Conservation (phyloP, 768 basidiomycete species). For the Mycena venus region DNA sequence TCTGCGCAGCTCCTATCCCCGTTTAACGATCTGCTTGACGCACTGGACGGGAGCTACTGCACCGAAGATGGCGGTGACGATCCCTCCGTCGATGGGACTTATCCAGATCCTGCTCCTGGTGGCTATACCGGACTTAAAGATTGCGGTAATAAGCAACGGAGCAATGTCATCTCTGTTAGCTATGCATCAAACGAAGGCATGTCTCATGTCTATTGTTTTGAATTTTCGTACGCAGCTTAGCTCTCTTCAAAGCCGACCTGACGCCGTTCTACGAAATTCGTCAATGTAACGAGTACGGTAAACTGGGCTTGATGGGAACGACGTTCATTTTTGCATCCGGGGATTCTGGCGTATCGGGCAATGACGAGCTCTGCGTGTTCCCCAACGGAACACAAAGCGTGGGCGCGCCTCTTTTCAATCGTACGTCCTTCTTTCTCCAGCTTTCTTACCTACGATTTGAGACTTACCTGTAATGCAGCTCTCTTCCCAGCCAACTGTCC, state of each 20-base stretch:
- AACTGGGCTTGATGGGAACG: background rate
- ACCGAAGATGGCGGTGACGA: constrained; percentile 19
- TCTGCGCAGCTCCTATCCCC: background rate
- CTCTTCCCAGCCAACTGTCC: constrained; percentile 9
- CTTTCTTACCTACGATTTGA: background rate
- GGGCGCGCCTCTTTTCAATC: background rate
- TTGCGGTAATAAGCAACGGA: background rate
- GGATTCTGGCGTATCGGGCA: background rate
- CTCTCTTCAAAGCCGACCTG: background rate
- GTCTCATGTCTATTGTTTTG: background rate
- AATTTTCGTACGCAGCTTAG: background rate
- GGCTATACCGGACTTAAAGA: background rate
- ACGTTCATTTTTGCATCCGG: constrained; percentile 2
- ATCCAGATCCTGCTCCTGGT: background rate
- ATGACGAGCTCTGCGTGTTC: background rate
- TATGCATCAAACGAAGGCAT: constrained; percentile 3
- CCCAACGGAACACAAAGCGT: constrained; percentile 1
- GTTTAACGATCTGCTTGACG: constrained; percentile 17
- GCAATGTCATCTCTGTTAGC: background rate
- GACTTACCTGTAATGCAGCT: background rate
- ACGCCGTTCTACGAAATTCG: constrained; percentile 1
- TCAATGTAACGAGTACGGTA: constrained; percentile 8
- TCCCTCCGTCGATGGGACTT: background rate
- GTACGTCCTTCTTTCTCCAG: background rate
- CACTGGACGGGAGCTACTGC: constrained; percentile 18